Evolutionary conservation across 2,329 filamentous ascomycete genomes (phyloP).

Genomic region (Fusarium luffae): DNA sequence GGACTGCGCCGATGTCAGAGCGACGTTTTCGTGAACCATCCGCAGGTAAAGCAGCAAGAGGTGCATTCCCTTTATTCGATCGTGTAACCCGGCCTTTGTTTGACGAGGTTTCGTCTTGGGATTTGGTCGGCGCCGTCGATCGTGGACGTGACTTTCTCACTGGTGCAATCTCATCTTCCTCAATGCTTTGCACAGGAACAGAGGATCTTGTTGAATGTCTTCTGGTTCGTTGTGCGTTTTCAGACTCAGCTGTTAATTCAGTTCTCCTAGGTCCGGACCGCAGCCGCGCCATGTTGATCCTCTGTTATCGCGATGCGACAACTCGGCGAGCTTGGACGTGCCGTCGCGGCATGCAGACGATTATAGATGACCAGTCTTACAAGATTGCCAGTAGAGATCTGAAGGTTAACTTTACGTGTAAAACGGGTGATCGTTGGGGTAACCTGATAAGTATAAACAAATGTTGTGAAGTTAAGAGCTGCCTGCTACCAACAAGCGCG

Average conservation of each 20-base stretch:
- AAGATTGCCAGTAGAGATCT: not conserved
- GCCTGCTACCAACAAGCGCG: not conserved
- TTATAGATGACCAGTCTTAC: not conserved
- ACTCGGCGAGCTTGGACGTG: not conserved
- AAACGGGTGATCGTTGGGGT: not conserved
- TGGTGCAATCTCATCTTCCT: not conserved
- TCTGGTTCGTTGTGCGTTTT: not conserved
- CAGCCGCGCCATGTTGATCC: slow-evolving; percentile 16
- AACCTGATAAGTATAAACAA: not conserved
- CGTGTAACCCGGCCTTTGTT: slow-evolving; percentile 18
- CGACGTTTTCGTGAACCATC: slow-evolving; percentile 24
- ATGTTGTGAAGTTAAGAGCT: not conserved
- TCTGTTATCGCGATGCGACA: slow-evolving; percentile 18
- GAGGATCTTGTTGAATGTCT: slow-evolving; percentile 1
- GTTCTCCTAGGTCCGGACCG: slow-evolving; percentile 21
- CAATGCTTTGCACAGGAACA: slow-evolving; percentile 8
- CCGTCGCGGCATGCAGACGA: not conserved
- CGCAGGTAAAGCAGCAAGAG: not conserved
- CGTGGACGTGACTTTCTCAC: slow-evolving; percentile 1
- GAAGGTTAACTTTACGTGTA: not conserved
- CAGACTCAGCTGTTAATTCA: not conserved
- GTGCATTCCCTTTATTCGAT: slow-evolving; percentile 5
- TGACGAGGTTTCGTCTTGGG: not conserved
- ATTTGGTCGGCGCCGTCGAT: not conserved
- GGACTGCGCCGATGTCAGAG: not conserved